Evolutionary conservation across 1,284 basidiomycete genomes (phyloP), one percentile per base, ranked within the genome.

Genomic region (Leccinum angustisporum): DNA sequence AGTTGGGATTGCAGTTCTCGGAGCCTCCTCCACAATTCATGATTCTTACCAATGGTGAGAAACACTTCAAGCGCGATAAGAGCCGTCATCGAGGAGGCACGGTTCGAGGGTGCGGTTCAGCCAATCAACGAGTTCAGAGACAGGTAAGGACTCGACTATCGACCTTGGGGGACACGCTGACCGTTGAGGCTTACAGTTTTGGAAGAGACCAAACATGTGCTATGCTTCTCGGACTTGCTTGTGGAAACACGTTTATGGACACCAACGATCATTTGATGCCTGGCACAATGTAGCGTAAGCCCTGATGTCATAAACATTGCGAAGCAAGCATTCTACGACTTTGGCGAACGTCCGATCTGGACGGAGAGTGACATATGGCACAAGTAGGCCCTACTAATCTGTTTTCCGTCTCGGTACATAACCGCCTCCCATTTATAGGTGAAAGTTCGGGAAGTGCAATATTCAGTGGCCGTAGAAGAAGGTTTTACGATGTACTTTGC

Each of bases 171-270:
- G 33, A n/a, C 46, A 27, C 36, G 31, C 59, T 70, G 36, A 57
- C 33, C 34, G 31, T 56, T 57, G 21, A 8, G 33, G 21, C 14
- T 58, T 51, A 14, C 66, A 95, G 92, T 69, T 95, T 90, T 75
- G 93, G 94, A 52, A 84, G 91, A 56, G 90, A 94, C 72, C 92
- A 97, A 72, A 91, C 92, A 2, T 96, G 94, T 70, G 90, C 93
- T 13, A 96, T 97, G 88, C 85, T 95, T 16, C 81, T 97, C 14
- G 91, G 87, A 13, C 85, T 84, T 59, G 88, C 90, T 2, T 83
- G 87, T 66, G 90, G 90, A 34, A 92, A 91, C 69, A 87, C 86
- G 0, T 92, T 87, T 75, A 73, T 91, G 60, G 85, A 88, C 65
- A 73, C 78, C 30, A 74, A 76, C 34, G 83, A 85, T 58, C 77